Percentiles rank a stretch among this genome's conserved stretches.
Conservation (phyloP, 768 basidiomycete genomes). For the Naganishia vaughanmartiniae region DNA sequence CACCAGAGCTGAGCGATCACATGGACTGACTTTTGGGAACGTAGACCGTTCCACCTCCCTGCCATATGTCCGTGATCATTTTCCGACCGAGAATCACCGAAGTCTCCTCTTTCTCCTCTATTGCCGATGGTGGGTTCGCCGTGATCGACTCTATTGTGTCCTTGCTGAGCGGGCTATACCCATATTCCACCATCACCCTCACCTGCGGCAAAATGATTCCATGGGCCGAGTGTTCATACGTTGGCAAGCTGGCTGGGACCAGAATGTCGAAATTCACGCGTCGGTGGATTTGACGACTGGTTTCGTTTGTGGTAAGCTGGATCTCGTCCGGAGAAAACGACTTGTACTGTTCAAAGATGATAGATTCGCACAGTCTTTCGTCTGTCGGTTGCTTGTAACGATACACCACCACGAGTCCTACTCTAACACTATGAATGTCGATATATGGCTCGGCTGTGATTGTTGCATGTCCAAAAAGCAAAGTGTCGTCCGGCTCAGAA, state of each 20-base stretch:
- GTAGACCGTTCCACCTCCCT: conserved; percentile 17
- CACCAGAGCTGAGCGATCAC: background rate
- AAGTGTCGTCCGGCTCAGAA: conserved; percentile 8
- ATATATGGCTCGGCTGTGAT: conserved; percentile 19
- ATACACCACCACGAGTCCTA: conserved; percentile 12
- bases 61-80: conserved; percentile 22
- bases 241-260: conserved; percentile 17
- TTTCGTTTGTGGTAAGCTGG: background rate
- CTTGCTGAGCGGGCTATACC: conserved; percentile 3
- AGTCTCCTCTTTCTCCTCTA: background rate
- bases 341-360: conserved; percentile 19
- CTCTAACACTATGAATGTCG: conserved; percentile 3
- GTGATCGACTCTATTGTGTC: conserved; percentile 5
- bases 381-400: conserved; percentile 3
- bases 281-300: conserved; percentile 18
- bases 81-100: conserved; percentile 8
- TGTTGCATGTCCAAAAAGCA: conserved; percentile 11
- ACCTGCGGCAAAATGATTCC: conserved; percentile 18
- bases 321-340: conserved; percentile 8
- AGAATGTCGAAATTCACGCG: conserved; percentile 21
- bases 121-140: background rate
- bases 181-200: conserved; percentile 3
- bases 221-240: conserved; percentile 15
- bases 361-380: conserved; percentile 5
- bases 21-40: conserved; percentile 1